Evolutionary conservation across 768 basidiomycete genomes (phyloP).

Genomic region (Hygrophoropsis aurantiaca): DNA sequence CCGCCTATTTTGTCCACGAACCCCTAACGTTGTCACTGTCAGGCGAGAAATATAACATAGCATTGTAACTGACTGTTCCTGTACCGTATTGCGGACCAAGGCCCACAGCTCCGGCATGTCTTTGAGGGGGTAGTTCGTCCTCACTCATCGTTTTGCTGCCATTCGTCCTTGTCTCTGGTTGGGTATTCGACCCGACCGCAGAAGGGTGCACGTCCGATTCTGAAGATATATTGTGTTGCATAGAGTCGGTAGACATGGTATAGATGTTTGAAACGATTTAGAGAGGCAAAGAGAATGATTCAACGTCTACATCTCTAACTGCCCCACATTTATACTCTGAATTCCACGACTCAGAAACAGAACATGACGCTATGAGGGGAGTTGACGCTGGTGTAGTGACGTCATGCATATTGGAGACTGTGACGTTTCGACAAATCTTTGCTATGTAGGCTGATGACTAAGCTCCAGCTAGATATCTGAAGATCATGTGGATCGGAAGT

Average conservation of each 20-base stretch:
- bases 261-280: neutral
- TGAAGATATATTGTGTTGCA: neutral
- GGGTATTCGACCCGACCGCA: conserved; percentile 13
- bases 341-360: too few species aligned
- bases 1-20: conserved; percentile 38
- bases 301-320: too few species aligned
- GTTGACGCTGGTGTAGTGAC: too few species aligned
- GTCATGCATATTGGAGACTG: too few species aligned
- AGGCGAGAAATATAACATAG: neutral
- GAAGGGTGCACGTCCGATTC: conserved; percentile 16
- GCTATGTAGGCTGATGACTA: too few species aligned
- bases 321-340: too few species aligned
- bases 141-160: neutral
- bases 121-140: conserved; percentile 35
- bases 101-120: conserved; percentile 44
- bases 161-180: neutral
- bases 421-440: too few species aligned
- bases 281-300: neutral
- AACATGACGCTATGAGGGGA: too few species aligned
- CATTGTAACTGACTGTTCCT: conserved; percentile 24
- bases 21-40: conserved; percentile 12
- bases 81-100: conserved; percentile 35
- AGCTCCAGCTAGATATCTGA: too few species aligned
- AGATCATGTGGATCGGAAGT: neutral
- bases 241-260: conserved; percentile 9